phyloP scores from a whole-genome alignment of 805 yeast genomes.

The Hyphopichia homilentoma region DNA sequence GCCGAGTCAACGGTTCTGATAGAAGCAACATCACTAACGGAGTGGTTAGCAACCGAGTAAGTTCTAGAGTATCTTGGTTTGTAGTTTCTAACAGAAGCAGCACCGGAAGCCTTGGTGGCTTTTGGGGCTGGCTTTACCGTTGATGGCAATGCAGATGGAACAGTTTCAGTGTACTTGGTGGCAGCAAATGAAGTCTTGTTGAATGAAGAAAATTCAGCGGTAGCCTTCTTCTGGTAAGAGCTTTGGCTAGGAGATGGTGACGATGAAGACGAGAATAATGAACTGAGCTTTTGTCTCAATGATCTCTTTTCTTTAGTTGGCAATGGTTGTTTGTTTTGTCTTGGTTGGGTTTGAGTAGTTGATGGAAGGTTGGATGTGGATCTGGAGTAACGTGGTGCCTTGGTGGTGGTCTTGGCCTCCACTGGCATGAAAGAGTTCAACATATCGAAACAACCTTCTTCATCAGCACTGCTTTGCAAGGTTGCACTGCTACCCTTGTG shows the following conservation, averaged over 20 bases:
- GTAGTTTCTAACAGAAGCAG: slow-evolving; percentile 2
- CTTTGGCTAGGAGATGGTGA: slow-evolving; percentile 3
- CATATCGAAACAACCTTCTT: slow-evolving; percentile 22
- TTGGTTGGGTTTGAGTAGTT: neutral
- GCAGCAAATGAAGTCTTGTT: slow-evolving; percentile 2
- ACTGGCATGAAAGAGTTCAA: too few relatives aligned
- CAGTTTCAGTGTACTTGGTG: neutral
- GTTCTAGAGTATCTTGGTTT: slow-evolving; percentile 4
- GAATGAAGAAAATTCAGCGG: slow-evolving; percentile 1
- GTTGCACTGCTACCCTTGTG: neutral
- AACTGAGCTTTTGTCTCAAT: slow-evolving; percentile 5
- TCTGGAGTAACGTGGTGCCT: too few relatives aligned
- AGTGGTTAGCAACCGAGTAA: slow-evolving; percentile 1
- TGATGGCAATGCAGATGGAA: slow-evolving; percentile 1
- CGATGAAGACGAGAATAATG: slow-evolving; percentile 6
- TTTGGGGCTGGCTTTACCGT: slow-evolving; percentile 1
- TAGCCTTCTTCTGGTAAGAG: slow-evolving; percentile 1
- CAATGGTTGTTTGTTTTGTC: neutral
- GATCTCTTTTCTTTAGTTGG: slow-evolving; percentile 3
- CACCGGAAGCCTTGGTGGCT: neutral
- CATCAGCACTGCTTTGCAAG: slow-evolving; percentile 6
- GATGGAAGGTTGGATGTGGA: neutral
- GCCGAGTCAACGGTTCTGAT: slow-evolving; percentile 13
- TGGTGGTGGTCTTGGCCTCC: too few relatives aligned
- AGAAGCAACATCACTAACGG: slow-evolving; percentile 13